phyloP scores from a whole-genome alignment of 176 grass and related monocot genomes.

The Guadua angustifolia region DNA sequence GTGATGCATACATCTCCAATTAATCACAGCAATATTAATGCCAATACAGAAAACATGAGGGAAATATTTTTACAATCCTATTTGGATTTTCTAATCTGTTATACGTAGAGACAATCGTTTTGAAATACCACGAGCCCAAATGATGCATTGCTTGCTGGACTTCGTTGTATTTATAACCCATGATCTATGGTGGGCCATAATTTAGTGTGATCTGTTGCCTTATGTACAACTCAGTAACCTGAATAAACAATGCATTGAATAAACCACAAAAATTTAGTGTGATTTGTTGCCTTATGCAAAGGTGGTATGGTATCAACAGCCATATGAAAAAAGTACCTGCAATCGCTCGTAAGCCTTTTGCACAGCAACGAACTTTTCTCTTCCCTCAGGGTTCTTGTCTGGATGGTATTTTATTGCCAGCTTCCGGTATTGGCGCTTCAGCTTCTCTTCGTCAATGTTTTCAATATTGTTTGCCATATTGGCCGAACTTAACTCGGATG shows the following conservation, averaged over 20 bases:
- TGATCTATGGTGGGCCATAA: conserved; percentile 5
- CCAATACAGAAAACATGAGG: neutral
- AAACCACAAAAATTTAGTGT: no score
- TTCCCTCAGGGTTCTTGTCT: conserved; percentile 98
- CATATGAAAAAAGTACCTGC: conserved; percentile 67
- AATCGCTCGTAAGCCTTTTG: conserved; percentile 99
- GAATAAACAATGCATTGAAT: no score
- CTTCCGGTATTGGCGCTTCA: conserved; percentile 97
- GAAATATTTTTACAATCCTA: neutral
- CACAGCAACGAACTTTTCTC: conserved; percentile 97
- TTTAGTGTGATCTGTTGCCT: conserved; percentile 10
- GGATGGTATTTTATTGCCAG: conserved; percentile 98
- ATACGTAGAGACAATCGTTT: neutral
- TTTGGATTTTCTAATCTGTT: neutral
- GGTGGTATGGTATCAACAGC: neutral
- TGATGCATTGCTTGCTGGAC: conserved; percentile 27
- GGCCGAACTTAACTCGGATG: conserved; percentile 42
- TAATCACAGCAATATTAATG: neutral
- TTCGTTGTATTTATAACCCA: conserved; percentile 25
- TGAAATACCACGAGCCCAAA: neutral
- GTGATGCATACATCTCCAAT: neutral
- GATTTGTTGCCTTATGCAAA: no score
- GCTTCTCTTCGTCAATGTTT: conserved; percentile 98
- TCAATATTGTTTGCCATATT: conserved; percentile 61
- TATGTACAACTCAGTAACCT: neutral